Conservation (phyloP, 306 rosid genomes). For the Acacia crassicarpa region DNA sequence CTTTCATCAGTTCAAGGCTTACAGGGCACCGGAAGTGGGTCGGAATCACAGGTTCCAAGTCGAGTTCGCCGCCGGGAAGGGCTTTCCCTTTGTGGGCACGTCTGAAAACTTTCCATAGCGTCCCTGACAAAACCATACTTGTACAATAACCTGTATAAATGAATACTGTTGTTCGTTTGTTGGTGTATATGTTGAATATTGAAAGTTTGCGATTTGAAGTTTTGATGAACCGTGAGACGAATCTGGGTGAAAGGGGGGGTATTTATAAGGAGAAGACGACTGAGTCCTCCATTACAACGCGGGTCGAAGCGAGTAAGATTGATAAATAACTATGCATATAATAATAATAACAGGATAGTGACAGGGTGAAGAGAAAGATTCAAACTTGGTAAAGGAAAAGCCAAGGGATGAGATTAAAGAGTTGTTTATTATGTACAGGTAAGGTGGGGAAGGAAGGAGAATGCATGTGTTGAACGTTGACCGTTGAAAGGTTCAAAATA, state of each 20-base stretch:
- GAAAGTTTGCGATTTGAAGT: not conserved
- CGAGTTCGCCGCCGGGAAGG: slow-evolving; percentile 35
- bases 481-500: slow-evolving; percentile 55
- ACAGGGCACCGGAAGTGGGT: slow-evolving; percentile 75
- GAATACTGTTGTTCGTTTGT: not conserved
- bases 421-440: not conserved
- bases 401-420: not conserved
- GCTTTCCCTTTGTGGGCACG: slow-evolving; percentile 40
- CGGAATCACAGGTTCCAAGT: slow-evolving; percentile 57
- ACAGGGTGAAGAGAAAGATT: not conserved
- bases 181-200: not conserved
- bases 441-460: not conserved
- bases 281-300: not conserved
- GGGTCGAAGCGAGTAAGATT: slow-evolving; percentile 47
- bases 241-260: not conserved
- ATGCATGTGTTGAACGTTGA: slow-evolving; percentile 55
- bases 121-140: slow-evolving; percentile 69
- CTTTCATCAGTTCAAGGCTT: slow-evolving; percentile 77
- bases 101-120: slow-evolving; percentile 49
- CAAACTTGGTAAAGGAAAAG: not conserved
- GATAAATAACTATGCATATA: not conserved
- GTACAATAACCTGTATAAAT: not conserved
- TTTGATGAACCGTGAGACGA: not conserved
- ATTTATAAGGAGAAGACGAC: not conserved
- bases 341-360: not conserved